Base-by-base conservation (phyloP, 2,329 filamentous ascomycete species). In the Claviceps pusilla region DNA sequence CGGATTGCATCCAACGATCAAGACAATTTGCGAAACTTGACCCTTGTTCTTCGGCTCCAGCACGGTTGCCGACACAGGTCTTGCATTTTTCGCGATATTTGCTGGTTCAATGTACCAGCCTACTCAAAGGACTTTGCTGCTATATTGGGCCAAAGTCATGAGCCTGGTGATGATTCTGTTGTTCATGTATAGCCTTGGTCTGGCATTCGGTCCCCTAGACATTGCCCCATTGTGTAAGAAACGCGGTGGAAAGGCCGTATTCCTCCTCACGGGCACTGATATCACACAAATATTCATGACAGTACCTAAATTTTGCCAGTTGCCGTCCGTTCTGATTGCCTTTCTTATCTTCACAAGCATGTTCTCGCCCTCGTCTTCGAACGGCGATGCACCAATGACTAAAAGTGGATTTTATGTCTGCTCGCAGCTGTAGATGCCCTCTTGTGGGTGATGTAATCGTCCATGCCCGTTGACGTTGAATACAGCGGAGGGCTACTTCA, bases 261-360 rank as follows among this genome's bases (percentile, higher is more conserved):
- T 50, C 41, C 64, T 70, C 58, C 77, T 70, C 12, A 71, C 77
- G 0, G 87, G 85, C 0, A 69, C 88, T 0, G 65, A 81, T 1
- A 80, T 89, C 16, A 69, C 89, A 33, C 89, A 89, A 9, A 33
- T 37, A 66, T 78, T 87, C 58, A 84, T 90, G 57, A 84, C 86
- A 1, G 86, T 84, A 56, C 85, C 86, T 2, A 78, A 58, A 2
- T 61, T 90, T 0, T 74, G 85, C 6, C 73, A 81, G 59, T 89
- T 88, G 59, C 84, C 89, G 29, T 75, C 69, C 14, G 88, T 84
- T 0, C 75, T 93, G 2, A 72, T 89, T 6, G 82, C 85, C 14
- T 87, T 83, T 63, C 79, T 87, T 42, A 86, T 87, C 69, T 79
- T 86, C 53, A 78, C 78, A 6, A 80, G 81, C 42, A 67, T 77